These are phyloP conservation scores for Marasmius tenuissimus DNA, from an alignment of 1,284 basidiomycete species.

Conservation along the genomic window DNA sequence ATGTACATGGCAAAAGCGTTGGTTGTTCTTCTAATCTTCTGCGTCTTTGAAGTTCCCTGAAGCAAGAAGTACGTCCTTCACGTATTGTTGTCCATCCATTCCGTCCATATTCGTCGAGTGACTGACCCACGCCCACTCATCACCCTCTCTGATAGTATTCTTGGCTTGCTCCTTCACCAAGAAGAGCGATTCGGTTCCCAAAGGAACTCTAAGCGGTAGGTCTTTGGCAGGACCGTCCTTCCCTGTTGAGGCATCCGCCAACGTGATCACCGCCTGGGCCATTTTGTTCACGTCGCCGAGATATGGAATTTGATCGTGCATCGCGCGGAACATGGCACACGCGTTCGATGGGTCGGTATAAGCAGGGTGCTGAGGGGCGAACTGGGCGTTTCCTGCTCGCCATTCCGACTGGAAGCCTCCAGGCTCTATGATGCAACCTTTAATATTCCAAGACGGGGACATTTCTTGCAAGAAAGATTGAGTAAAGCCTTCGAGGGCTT, in stretches of 20 bases:
- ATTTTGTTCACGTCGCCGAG: slow-evolving; percentile 27
- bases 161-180: slow-evolving; percentile 26
- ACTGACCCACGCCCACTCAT: slow-evolving; percentile 26
- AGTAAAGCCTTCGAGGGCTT: slow-evolving; percentile 37
- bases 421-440: slow-evolving; percentile 34
- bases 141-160: slow-evolving; percentile 25
- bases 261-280: slow-evolving; percentile 32
- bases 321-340: slow-evolving; percentile 11
- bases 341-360: slow-evolving; percentile 19
- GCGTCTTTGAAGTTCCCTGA: slow-evolving; percentile 12
- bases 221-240: slow-evolving; percentile 10
- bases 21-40: not conserved
- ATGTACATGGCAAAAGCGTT: too few relatives aligned
- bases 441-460: slow-evolving; percentile 39
- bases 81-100: slow-evolving; percentile 20
- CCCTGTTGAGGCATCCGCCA: slow-evolving; percentile 19
- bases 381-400: slow-evolving; percentile 23
- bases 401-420: slow-evolving; percentile 35
- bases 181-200: slow-evolving; percentile 31
- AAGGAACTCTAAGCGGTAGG: slow-evolving; percentile 32
- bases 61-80: slow-evolving; percentile 11
- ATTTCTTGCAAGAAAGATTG: slow-evolving; percentile 31
- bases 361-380: slow-evolving; percentile 23
- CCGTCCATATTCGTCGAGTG: slow-evolving; percentile 30
- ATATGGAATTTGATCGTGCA: slow-evolving; percentile 11